A percentile compares a stretch with the other conserved stretches of the same genome.
phyloP scores from a whole-genome alignment of 2,329 filamentous ascomycete genomes.

The Colletotrichum viniferum region DNA sequence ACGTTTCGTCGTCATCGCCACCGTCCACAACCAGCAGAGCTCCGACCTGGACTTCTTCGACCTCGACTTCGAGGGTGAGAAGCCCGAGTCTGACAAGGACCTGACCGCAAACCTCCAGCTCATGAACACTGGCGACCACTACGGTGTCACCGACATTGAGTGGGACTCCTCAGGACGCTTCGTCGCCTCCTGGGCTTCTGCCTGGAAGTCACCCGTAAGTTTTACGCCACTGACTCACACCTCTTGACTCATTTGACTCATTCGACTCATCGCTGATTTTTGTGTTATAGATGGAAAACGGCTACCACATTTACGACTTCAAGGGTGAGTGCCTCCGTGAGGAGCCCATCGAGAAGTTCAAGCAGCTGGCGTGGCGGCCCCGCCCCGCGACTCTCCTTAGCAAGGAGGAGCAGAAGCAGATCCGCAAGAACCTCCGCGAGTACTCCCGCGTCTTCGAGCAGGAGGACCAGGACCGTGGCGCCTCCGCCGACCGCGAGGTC shows the following conservation, averaged over 20 bases:
- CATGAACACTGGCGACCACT: conserved; percentile 94
- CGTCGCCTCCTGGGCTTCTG: conserved; percentile 89
- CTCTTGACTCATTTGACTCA: background rate
- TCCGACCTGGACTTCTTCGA: conserved; percentile 98
- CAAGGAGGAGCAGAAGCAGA: conserved; percentile 96
- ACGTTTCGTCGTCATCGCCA: conserved; percentile 92
- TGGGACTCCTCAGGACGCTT: conserved; percentile 98
- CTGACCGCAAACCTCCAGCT: conserved; percentile 92
- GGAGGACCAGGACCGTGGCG: conserved; percentile 91
- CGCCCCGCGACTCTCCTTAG: conserved; percentile 87
- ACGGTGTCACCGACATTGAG: conserved; percentile 95
- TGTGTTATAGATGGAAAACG: conserved; percentile 86
- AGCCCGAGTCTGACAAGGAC: conserved; percentile 91
- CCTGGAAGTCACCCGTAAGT: conserved; percentile 94
- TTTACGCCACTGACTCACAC: background rate
- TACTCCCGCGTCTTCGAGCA: conserved; percentile 96
- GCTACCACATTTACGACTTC: conserved; percentile 98
- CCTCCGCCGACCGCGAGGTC: conserved; percentile 91
- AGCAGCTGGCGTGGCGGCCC: conserved; percentile 95
- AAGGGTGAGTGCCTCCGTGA: conserved; percentile 87
- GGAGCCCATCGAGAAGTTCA: conserved; percentile 94
- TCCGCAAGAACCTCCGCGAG: conserved; percentile 97
- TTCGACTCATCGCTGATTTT: background rate
- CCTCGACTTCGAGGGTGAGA: conserved; percentile 97
- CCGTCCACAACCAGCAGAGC: conserved; percentile 89